Evolutionary conservation across 2,329 filamentous ascomycete species (phyloP), one percentile per base, ranked within the genome.

Genomic region (Cladosporium phlei): DNA sequence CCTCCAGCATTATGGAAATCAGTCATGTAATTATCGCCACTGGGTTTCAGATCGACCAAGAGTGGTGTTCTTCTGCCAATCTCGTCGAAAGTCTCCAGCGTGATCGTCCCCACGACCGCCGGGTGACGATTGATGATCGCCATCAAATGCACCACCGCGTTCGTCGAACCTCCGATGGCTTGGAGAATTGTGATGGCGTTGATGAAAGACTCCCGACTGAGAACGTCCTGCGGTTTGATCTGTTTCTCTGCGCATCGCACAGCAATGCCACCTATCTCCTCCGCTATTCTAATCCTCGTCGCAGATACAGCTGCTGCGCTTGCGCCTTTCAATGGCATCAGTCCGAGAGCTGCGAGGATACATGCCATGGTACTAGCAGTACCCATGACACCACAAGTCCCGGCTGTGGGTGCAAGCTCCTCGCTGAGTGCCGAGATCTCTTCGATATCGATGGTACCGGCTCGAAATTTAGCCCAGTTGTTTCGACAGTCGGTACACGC

Each of bases 401-500:
- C 75, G 11, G 67, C 39, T 0, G 83, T 87, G 0, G 85, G 84
- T 0, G 83, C 83, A 6, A 88, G 69, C 56, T 88, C 84, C 35
- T 86, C 82, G 51, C 87, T 88, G 21, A 88, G 74, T 2, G 72
- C 77, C 1, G 76, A 71, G 19, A 88, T 86, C 49, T 87, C 84
- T 59, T 88, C 84, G 2, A 88, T 77, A 52, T 86, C 83, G 6
- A 87, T 75, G 5, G 73, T 69, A 0, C 81, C 81, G 0, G 81
- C 83, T 14, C 84, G 70, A 47, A 78, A 88, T 0, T 72, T 75
- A 1, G 83, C 84, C 85, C 85, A 88, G 52, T 85, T 86, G 57
- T 79, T 85, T 9, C 85, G 71, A 49, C 84, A 88, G 55, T 88
- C 85, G 0, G 85, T 88, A 51, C 85, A 88, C 5, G 85, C 85